Percentiles rank a stretch among this genome's conserved stretches.
phyloP scores from a whole-genome alignment of 257 asterid genomes.

The Nemophila menziesii region DNA sequence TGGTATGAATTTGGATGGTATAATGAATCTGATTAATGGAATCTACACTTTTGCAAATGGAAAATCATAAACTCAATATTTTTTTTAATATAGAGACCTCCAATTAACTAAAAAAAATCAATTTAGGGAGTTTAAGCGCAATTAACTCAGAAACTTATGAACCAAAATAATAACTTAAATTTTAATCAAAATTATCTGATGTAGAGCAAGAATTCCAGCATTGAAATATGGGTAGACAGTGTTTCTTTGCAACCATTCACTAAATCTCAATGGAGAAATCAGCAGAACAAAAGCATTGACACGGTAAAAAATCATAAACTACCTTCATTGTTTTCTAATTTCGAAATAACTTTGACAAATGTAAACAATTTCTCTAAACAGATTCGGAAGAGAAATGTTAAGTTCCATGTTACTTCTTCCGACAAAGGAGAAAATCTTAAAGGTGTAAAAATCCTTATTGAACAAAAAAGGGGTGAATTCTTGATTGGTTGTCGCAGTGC shows the following conservation, averaged over 20 bases:
- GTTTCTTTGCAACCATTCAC: constrained; percentile 62
- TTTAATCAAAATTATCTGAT: background rate
- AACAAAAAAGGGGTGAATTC: constrained; percentile 29
- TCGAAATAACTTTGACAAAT: no score
- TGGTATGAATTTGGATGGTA: no score
- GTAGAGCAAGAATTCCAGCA: constrained; percentile 14
- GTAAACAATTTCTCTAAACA: constrained; percentile 4
- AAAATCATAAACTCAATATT: no score
- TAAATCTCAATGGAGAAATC: constrained; percentile 37
- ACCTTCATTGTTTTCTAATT: no score
- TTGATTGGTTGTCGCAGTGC: constrained; percentile 31
- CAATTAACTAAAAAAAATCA: no score
- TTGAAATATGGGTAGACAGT: constrained; percentile 22
- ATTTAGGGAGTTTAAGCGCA: no score
- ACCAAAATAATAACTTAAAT: no score
- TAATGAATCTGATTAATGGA: constrained; percentile 24
- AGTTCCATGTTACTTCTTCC: constrained; percentile 17
- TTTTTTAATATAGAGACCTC: no score
- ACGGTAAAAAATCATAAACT: constrained; percentile 12
- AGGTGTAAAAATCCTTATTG: constrained; percentile 24
- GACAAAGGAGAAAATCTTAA: constrained; percentile 18
- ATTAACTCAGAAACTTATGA: no score
- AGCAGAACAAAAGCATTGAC: constrained; percentile 38
- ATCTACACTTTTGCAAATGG: no score
- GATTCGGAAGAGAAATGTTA: constrained; percentile 21